Percentiles rank a stretch among this genome's conserved stretches.
phyloP scores from a whole-genome alignment of 192 early-diverging fungal species.

The Lunasporangiospora selenospora region DNA sequence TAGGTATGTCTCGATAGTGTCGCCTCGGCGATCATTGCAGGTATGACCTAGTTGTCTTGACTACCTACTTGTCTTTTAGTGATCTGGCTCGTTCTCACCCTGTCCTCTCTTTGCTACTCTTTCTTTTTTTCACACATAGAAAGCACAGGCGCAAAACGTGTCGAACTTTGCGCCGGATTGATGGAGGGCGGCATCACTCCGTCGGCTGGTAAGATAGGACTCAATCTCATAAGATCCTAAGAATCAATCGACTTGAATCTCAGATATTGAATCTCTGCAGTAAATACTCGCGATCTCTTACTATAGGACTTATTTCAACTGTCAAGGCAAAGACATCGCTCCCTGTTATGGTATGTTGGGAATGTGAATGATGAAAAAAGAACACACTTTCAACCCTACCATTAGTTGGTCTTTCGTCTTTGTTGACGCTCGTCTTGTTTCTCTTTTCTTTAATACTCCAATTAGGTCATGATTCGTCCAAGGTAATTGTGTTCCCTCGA shows the following conservation, averaged over 20 bases:
- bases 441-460: neutral
- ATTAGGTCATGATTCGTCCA: slow-evolving; percentile 67
- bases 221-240: slow-evolving; percentile 8
- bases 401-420: neutral
- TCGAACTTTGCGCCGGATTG: slow-evolving; percentile 72
- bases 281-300: neutral
- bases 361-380: neutral
- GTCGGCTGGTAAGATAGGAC: slow-evolving; percentile 48
- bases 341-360: slow-evolving; percentile 55
- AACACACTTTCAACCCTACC: neutral
- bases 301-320: slow-evolving; percentile 47
- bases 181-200: slow-evolving; percentile 73
- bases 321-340: slow-evolving; percentile 49
- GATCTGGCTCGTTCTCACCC: no score
- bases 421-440: neutral
- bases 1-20: slow-evolving; percentile 39
- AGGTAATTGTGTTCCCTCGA: slow-evolving; percentile 25
- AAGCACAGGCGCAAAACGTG: slow-evolving; percentile 57
- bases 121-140: slow-evolving; percentile 30
- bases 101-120: no score
- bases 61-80: no score
- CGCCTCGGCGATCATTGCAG: slow-evolving; percentile 34
- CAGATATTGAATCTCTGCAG: neutral
- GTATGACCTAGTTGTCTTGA: no score
- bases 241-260: neutral